Conservation (phyloP, 2,329 filamentous ascomycete genomes). For the Aspergillus fumigatus region DNA sequence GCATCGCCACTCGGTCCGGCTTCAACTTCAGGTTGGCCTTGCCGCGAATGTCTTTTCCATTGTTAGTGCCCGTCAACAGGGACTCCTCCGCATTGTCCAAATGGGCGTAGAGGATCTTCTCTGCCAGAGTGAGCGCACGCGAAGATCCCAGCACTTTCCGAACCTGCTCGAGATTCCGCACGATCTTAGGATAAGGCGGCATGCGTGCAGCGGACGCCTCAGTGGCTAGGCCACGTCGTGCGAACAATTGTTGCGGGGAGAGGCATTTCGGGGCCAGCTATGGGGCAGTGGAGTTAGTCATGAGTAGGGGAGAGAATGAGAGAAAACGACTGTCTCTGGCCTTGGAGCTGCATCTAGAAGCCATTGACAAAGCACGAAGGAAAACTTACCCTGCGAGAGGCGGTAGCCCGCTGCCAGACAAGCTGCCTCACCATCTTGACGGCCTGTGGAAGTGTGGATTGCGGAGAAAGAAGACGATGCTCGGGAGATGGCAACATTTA, state of each 20-base stretch:
- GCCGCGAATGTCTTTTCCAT: conserved; percentile 78
- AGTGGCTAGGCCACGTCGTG: conserved; percentile 34
- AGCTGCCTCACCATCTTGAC: conserved; percentile 37
- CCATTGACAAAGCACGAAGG: background rate
- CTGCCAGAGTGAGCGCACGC: conserved; percentile 73
- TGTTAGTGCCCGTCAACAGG: conserved; percentile 73
- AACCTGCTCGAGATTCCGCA: conserved; percentile 72
- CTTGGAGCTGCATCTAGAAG: background rate
- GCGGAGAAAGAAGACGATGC: background rate
- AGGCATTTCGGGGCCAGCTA: conserved; percentile 32
- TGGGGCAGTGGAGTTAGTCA: conserved; percentile 9
- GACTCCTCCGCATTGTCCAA: conserved; percentile 85
- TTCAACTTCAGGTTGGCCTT: conserved; percentile 93
- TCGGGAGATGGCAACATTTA: background rate
- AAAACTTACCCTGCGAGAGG: conserved; percentile 34
- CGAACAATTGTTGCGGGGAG: conserved; percentile 25
- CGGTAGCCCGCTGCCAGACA: conserved; percentile 35
- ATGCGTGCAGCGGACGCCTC: conserved; percentile 50
- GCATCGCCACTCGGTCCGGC: conserved; percentile 96
- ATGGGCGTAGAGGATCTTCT: conserved; percentile 98
- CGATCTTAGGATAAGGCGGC: conserved; percentile 78
- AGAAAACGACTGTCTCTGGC: background rate
- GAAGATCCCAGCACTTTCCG: conserved; percentile 63
- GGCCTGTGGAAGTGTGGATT: conserved; percentile 3
- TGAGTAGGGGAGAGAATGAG: background rate